Conservation (phyloP, 805 yeast species). For the Ogataea degrootiae region DNA sequence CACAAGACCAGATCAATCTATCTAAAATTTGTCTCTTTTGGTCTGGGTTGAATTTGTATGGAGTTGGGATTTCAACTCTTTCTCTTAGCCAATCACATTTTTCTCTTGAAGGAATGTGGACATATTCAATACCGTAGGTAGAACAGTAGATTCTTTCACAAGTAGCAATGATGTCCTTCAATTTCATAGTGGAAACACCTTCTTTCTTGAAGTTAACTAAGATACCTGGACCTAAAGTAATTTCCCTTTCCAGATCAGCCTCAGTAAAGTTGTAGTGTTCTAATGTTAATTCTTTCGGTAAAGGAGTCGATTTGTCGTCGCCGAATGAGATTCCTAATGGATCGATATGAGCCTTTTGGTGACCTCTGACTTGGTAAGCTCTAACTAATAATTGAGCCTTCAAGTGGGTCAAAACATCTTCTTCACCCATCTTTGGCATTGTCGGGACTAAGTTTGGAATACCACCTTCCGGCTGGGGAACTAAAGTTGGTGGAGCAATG, state of each 20-base stretch:
- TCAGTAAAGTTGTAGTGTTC: constrained; percentile 91
- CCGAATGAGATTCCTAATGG: constrained; percentile 92
- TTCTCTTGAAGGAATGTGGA: constrained; percentile 92
- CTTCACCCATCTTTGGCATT: constrained; percentile 46
- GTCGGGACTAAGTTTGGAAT: constrained; percentile 57
- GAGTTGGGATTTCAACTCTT: constrained; percentile 87
- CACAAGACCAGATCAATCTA: constrained; percentile 93
- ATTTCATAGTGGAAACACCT: constrained; percentile 56
- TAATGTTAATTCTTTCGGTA: constrained; percentile 84
- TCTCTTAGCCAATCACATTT: constrained; percentile 99
- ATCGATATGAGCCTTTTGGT: constrained; percentile 89
- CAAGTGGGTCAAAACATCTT: constrained; percentile 79
- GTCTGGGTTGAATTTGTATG: constrained; percentile 77
- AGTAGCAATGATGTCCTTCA: constrained; percentile 70
- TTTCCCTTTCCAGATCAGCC: constrained; percentile 74
- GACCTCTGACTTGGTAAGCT: constrained; percentile 99
- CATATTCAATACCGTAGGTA: constrained; percentile 88
- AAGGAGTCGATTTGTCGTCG: constrained; percentile 43
- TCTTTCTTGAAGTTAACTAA: constrained; percentile 80
- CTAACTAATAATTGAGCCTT: constrained; percentile 95
- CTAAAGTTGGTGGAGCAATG: constrained; percentile 85
- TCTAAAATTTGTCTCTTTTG: constrained; percentile 95
- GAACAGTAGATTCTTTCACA: constrained; percentile 87
- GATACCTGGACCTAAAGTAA: constrained; percentile 96
- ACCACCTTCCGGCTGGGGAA: constrained; percentile 78